Conservation (phyloP, 441 rosid genomes). For the Isatis lusitanica region DNA sequence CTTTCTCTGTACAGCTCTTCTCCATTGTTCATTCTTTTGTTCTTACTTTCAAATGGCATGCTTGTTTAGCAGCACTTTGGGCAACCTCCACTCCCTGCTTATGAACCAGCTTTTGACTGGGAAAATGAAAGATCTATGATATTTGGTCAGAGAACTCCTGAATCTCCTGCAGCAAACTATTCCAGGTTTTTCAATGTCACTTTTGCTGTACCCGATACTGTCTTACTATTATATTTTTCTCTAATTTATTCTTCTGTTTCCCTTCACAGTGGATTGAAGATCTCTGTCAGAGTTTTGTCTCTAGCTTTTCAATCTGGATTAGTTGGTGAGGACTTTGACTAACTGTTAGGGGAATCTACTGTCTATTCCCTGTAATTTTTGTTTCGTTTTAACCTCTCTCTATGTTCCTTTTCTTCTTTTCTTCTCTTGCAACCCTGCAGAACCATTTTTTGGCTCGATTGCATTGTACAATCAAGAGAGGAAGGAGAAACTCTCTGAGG, state of each 20-base stretch:
- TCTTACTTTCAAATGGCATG: constrained; percentile 4
- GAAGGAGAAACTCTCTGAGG: constrained; percentile 94
- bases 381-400: neutral
- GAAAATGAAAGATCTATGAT: constrained; percentile 93
- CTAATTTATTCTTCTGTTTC: constrained; percentile 15
- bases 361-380: constrained; percentile 7
- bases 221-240: neutral
- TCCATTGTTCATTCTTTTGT: neutral
- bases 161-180: constrained; percentile 62
- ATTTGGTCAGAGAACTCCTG: constrained; percentile 93
- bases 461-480: constrained; percentile 91
- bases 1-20: neutral
- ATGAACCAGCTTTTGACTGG: constrained; percentile 99
- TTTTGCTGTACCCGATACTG: neutral
- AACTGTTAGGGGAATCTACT: neutral
- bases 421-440: constrained; percentile 48
- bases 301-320: constrained; percentile 90
- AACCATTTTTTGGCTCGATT: constrained; percentile 96
- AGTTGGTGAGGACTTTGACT: constrained; percentile 60
- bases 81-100: constrained; percentile 92
- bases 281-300: constrained; percentile 82
- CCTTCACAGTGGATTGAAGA: constrained; percentile 80
- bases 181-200: constrained; percentile 50
- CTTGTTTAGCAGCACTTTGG: constrained; percentile 77
- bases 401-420: constrained; percentile 20